phyloP scores from a whole-genome alignment of 2,329 filamentous ascomycete species.

The Fusarium devonianum region DNA sequence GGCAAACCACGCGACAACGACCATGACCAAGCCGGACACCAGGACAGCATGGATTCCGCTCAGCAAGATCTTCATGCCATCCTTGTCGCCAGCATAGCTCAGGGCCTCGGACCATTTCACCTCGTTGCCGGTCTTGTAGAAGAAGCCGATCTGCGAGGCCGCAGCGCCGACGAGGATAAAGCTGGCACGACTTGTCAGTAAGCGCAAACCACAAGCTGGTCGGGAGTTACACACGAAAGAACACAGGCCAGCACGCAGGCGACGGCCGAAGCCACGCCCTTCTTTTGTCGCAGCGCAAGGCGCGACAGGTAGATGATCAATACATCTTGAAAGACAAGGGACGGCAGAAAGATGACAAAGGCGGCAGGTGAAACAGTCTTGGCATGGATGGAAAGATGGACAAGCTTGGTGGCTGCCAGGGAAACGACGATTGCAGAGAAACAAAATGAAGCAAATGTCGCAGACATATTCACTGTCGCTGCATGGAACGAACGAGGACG shows the following conservation, averaged over 20 bases:
- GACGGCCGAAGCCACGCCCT: conserved; percentile 35
- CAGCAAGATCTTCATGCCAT: conserved; percentile 45
- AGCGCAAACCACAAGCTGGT: not conserved
- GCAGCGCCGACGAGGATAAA: conserved; percentile 42
- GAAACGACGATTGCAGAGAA: conserved; percentile 43
- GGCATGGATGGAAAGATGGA: conserved; percentile 42
- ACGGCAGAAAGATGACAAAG: conserved; percentile 42
- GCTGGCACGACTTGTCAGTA: conserved; percentile 27
- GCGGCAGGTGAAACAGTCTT: conserved; percentile 35
- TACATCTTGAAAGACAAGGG: conserved; percentile 41
- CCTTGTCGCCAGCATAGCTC: conserved; percentile 41
- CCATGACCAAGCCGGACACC: conserved; percentile 30
- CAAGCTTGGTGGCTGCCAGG: conserved; percentile 40
- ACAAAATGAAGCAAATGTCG: conserved; percentile 39
- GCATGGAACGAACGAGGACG: not conserved
- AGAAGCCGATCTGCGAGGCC: conserved; percentile 45
- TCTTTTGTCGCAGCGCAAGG: conserved; percentile 40
- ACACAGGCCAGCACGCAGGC: conserved; percentile 36
- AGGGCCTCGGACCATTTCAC: conserved; percentile 44
- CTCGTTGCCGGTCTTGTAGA: conserved; percentile 43
- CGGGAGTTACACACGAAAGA: conserved; percentile 35
- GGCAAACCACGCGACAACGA: conserved; percentile 37
- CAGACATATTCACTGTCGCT: conserved; percentile 28
- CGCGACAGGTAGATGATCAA: conserved; percentile 38
- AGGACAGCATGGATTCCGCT: conserved; percentile 41